Base-by-base conservation (phyloP, 306 rosid species). In the Fagus sylvatica region DNA sequence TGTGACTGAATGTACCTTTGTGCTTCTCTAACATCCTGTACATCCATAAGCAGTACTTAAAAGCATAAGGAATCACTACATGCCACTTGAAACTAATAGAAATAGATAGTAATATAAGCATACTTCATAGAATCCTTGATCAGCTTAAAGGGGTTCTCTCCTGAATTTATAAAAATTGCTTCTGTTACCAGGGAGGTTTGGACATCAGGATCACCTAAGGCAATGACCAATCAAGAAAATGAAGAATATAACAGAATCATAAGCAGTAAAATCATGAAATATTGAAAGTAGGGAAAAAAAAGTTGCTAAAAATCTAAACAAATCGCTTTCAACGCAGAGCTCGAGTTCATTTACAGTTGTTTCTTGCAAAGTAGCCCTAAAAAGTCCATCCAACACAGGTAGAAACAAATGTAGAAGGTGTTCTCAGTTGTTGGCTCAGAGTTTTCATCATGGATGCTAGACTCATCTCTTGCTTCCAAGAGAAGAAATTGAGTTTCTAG, bases 401-500 rank as follows among this genome's bases (percentile, higher is more conserved):
- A 93, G 76, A 80, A 89, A 69, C 72, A 93, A 89, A 88, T 79
- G 73, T 86, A 93, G 65, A 13, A 82, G 32, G 75, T 73, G 66
- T 71, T 78, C 22, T 57, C 84, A 4, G 61, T 3, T 7, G 71
- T 66, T 54, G 81, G 74, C 51, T 85, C 82, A 74, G 79, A 84
- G 55, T 68, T 11, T 37, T 81, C 85, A 57, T 70, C 81, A 43
- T 83, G 60, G 59, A 81, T 73, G 1, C 79, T 83, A 69, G 73
- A 75, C 55, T 77, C 84, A 65, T 85, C 76, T 65, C 49, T 88
- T 71, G 89, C 87, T 89, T 90, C 92, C 49, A 90, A 30, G 1
- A 93, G 82, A 17, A 90, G 80, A 79, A 89, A 81, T 74, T 90
- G 97, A 72, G 97, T 89, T 78, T 93, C 96, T 22, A 84, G 30